Evolutionary conservation across 805 yeast genomes (phyloP).

Genomic region (Candida tallmaniae): DNA sequence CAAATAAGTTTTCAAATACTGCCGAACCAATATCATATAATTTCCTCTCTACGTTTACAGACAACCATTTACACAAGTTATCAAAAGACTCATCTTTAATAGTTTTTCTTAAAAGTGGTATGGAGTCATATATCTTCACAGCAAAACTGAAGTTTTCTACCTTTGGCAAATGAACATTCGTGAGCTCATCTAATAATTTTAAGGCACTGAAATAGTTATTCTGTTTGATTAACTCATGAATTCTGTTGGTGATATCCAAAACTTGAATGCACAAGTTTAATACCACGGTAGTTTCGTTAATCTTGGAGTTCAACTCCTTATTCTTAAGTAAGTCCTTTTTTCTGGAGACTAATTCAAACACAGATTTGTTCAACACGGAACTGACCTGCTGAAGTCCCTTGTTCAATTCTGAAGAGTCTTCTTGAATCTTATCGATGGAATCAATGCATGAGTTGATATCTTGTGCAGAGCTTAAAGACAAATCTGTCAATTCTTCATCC

Average conservation of each 20-base stretch:
- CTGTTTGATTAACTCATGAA: conserved; percentile 72
- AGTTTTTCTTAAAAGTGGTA: conserved; percentile 69
- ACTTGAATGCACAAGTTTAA: conserved; percentile 74
- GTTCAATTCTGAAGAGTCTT: conserved; percentile 52
- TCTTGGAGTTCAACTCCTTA: conserved; percentile 61
- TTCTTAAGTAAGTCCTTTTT: conserved; percentile 57
- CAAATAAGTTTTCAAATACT: conserved; percentile 49
- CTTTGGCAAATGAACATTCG: conserved; percentile 62
- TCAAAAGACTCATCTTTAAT: conserved; percentile 73
- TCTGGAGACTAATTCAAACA: conserved; percentile 56
- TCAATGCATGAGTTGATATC: conserved; percentile 57
- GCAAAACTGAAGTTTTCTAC: conserved; percentile 74
- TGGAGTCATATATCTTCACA: conserved; percentile 63
- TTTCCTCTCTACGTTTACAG: conserved; percentile 57
- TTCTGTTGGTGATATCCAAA: conserved; percentile 78
- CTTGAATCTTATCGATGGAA: conserved; percentile 58
- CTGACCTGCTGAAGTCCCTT: conserved; percentile 55
- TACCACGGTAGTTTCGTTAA: conserved; percentile 66
- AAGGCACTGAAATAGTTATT: conserved; percentile 82
- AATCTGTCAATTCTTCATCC: conserved; percentile 57
- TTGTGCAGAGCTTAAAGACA: conserved; percentile 57
- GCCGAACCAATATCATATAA: conserved; percentile 54
- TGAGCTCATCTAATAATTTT: conserved; percentile 72
- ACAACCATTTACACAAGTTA: conserved; percentile 60
- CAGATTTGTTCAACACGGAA: conserved; percentile 56